Evolutionary conservation across 139 green algal species (phyloP).

Genomic region (Haematococcus sp.): DNA sequence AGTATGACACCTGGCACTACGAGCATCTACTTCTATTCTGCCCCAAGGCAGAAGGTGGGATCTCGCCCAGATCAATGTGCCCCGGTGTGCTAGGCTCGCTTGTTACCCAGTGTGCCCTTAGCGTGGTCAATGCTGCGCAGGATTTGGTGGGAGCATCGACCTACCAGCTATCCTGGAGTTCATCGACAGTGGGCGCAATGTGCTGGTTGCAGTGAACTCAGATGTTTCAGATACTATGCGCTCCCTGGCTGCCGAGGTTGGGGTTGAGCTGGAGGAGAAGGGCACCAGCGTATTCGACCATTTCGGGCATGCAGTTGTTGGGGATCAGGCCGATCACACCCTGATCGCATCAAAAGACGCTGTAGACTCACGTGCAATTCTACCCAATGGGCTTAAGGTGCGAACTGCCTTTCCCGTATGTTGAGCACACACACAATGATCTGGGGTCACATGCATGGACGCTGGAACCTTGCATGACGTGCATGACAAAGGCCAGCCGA

Average conservation of each 20-base stretch:
- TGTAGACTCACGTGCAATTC: not conserved
- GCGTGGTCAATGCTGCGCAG: constrained; percentile 39
- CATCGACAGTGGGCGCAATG: constrained; percentile 75
- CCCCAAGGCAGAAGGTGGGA: constrained; percentile 43
- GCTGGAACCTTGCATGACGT: not conserved
- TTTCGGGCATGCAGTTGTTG: constrained; percentile 24
- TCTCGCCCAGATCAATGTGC: too few species aligned
- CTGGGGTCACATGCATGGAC: too few species aligned
- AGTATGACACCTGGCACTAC: constrained; percentile 80
- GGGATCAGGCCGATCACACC: constrained; percentile 29
- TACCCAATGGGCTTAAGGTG: too few species aligned
- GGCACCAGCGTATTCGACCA: constrained; percentile 52
- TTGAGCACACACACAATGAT: too few species aligned
- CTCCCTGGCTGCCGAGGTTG: constrained; percentile 57
- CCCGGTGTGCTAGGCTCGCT: too few species aligned
- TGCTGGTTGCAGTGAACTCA: constrained; percentile 70
- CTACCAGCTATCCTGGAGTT: constrained; percentile 74
- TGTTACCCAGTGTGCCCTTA: not conserved
- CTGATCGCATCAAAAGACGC: constrained; percentile 24
- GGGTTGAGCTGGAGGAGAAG: constrained; percentile 75
- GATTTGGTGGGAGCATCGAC: constrained; percentile 63
- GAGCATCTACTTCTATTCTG: constrained; percentile 81
- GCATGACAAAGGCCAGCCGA: too few species aligned
- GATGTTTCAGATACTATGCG: constrained; percentile 50
- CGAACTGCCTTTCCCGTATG: too few species aligned